A percentile compares a stretch with the other conserved stretches of the same genome.
Conservation (phyloP, 768 basidiomycete genomes). For the Xerocomus brunneocitrinus region DNA sequence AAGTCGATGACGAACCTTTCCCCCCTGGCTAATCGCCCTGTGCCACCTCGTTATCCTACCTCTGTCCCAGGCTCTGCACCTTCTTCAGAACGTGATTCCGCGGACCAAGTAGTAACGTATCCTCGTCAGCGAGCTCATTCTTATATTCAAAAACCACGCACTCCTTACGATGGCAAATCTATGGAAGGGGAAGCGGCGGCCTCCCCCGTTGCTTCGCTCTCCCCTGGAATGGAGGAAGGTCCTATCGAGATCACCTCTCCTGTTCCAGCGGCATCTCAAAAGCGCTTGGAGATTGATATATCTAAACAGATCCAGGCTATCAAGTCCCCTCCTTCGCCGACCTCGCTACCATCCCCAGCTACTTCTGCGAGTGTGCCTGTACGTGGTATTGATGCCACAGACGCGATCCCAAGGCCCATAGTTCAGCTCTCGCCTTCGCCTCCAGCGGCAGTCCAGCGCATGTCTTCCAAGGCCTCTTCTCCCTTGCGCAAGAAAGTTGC, state of each 20-base stretch:
- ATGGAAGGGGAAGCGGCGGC: conserved; percentile 6
- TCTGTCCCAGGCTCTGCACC: conserved; percentile 44
- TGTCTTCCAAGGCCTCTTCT: conserved; percentile 13
- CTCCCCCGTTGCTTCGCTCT: conserved; percentile 5
- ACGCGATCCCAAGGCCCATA: not conserved
- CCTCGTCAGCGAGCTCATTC: conserved; percentile 29
- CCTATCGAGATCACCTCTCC: not conserved
- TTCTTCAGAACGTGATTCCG: conserved; percentile 31
- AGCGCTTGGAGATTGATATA: conserved; percentile 3
- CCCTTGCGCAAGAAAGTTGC: conserved; percentile 5
- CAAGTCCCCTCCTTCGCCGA: conserved; percentile 2
- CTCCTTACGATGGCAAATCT: conserved; percentile 17
- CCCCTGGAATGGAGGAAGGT: conserved; percentile 5
- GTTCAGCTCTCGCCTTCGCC: conserved; percentile 3
- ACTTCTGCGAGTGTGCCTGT: conserved; percentile 1
- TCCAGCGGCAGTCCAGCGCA: conserved; percentile 6
- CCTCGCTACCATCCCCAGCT: conserved; percentile 1
- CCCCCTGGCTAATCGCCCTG: conserved; percentile 52
- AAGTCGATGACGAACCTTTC: conserved; percentile 40
- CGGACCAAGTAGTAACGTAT: conserved; percentile 13
- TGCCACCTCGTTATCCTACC: conserved; percentile 54
- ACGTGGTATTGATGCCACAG: conserved; percentile 1
- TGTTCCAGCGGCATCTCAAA: conserved; percentile 6
- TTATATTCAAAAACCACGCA: conserved; percentile 17
- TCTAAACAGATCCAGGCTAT: conserved; percentile 2